phyloP scores from a whole-genome alignment of 345 rosid species.

The Rhodomyrtus tomentosa region DNA sequence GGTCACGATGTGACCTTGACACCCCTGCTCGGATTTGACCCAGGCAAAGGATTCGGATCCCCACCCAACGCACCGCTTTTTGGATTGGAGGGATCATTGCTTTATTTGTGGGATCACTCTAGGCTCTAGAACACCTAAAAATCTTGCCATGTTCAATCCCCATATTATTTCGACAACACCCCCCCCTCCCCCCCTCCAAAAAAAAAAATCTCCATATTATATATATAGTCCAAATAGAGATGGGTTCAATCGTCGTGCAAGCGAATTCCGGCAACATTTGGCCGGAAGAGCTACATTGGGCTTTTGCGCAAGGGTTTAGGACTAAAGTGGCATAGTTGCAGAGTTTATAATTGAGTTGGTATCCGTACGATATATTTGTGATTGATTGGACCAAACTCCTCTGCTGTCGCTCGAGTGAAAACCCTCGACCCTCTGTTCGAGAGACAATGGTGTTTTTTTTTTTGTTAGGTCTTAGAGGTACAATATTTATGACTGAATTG shows the following conservation, averaged over 20 bases:
- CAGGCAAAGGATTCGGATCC: too few species aligned
- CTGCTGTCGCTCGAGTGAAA: rapidly evolving
- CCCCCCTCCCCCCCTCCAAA: too few species aligned
- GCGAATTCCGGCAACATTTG: background rate
- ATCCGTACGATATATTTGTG: background rate
- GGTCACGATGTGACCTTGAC: too few species aligned
- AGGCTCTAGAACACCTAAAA: rapidly evolving
- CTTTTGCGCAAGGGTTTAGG: background rate
- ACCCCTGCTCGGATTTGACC: too few species aligned
- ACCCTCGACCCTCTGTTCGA: background rate
- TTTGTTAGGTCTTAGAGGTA: too few species aligned
- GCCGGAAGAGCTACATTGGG: rapidly evolving
- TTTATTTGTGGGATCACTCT: background rate
- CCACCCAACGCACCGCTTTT: background rate
- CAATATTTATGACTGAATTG: too few species aligned
- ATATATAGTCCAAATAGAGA: too few species aligned
- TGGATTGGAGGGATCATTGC: background rate
- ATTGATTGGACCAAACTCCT: background rate
- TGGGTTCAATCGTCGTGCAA: too few species aligned
- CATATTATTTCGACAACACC: too few species aligned
- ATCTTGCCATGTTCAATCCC: background rate
- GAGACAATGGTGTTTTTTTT: background rate
- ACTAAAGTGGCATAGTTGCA: background rate
- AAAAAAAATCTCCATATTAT: too few species aligned
- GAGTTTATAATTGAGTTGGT: background rate